Evolutionary conservation across 1,284 basidiomycete genomes (phyloP).

Genomic region (Golubevia sp.): DNA sequence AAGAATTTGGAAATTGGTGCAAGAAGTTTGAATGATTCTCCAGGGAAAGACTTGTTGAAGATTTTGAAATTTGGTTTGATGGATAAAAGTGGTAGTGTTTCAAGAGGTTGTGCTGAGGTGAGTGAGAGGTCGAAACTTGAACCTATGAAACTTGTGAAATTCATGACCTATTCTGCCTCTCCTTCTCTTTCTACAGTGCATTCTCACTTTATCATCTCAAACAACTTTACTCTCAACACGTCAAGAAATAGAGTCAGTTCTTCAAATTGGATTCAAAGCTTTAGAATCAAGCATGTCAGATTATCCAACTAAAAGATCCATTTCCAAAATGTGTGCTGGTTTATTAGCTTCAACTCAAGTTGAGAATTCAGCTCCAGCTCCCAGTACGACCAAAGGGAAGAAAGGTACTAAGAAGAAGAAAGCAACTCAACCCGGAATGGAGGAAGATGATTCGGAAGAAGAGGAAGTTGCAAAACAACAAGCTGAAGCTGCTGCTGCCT

Average conservation of each 20-base stretch:
- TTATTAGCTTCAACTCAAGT: conserved; percentile 83
- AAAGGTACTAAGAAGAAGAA: conserved; percentile 69
- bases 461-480: conserved; percentile 68
- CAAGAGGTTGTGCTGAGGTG: conserved; percentile 81
- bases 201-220: conserved; percentile 54
- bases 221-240: conserved; percentile 63
- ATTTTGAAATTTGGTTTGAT: conserved; percentile 75
- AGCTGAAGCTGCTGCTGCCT: conserved; percentile 64
- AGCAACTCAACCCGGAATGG: conserved; percentile 17
- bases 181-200: conserved; percentile 29
- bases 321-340: conserved; percentile 80
- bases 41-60: conserved; percentile 82
- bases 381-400: conserved; percentile 39
- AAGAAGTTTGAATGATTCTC: conserved; percentile 78
- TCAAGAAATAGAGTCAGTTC: conserved; percentile 75
- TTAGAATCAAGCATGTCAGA: conserved; percentile 78
- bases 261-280: conserved; percentile 74
- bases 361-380: conserved; percentile 66
- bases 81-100: conserved; percentile 84
- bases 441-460: conserved; percentile 68
- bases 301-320: conserved; percentile 77
- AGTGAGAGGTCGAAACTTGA: conserved; percentile 40
- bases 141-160: conserved; percentile 44
- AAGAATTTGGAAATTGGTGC: conserved; percentile 79
- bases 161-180: conserved; percentile 32